A percentile compares a stretch with the other conserved stretches of the same genome.
Conservation (phyloP, 495 filamentous ascomycete genomes). For the Gamarada debralockiae region DNA sequence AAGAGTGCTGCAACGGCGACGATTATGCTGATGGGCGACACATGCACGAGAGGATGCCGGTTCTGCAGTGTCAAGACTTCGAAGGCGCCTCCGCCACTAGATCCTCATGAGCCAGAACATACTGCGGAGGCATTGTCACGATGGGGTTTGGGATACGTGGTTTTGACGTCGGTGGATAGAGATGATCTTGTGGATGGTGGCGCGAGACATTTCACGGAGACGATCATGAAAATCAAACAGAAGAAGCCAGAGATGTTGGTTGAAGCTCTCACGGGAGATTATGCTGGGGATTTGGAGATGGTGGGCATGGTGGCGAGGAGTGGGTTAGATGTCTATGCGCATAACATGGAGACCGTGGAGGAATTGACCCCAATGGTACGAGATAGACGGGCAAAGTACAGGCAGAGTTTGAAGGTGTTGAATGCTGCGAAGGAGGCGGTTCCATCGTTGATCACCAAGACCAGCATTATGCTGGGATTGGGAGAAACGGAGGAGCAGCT, state of each 20-base stretch:
- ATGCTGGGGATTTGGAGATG: constrained; percentile 75
- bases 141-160: constrained; percentile 95
- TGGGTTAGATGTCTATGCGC: constrained; percentile 93
- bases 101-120: constrained; percentile 95
- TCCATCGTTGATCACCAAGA: constrained; percentile 87
- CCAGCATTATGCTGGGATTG: constrained; percentile 92
- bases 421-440: constrained; percentile 73
- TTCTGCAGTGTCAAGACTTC: constrained; percentile 96
- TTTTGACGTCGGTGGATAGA: constrained; percentile 88
- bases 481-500: constrained; percentile 92
- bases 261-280: constrained; percentile 95
- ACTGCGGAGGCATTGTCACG: constrained; percentile 88
- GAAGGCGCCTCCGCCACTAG: constrained; percentile 72
- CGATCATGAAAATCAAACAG: constrained; percentile 87
- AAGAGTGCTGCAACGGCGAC: constrained; percentile 92
- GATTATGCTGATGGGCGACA: constrained; percentile 99
- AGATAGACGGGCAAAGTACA: constrained; percentile 85
- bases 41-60: constrained; percentile 92
- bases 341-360: constrained; percentile 96
- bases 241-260: constrained; percentile 84
- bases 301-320: constrained; percentile 77
- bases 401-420: constrained; percentile 78
- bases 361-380: constrained; percentile 82
- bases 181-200: constrained; percentile 91
- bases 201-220: constrained; percentile 88